Evolutionary conservation across 176 grass and related monocot species (phyloP), one percentile per base, ranked within the genome.

Genomic region (Tillandsia leiboldiana): DNA sequence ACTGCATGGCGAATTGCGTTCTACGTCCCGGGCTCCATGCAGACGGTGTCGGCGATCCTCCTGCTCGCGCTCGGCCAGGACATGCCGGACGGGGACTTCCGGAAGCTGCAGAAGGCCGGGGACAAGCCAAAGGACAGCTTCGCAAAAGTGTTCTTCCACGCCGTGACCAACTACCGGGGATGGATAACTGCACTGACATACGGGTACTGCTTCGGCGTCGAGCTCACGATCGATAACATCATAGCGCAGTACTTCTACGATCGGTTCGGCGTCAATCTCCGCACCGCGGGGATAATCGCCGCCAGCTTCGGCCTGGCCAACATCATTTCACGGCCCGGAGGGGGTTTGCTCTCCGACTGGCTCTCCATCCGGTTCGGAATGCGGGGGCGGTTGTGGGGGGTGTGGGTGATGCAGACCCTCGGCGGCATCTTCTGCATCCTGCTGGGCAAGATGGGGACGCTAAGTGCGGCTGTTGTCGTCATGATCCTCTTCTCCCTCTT

Each of bases 171-270:
- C 74, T 91, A 96, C 76, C 76, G 92, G 48, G 86, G 76, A 15
- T 96, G 92, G 92, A 85, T 91, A 62, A 73, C 89, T 49, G 86
- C 88, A 18, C 75, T 91, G 63, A 91, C 92, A 13, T 96, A 96
- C 52, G 92, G 92, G 58, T 96, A 96, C 75, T 85, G 81, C 83
- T 96, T 96, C 50, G 92, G 92, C 49, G 86, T 91, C 18, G 92
- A 96, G 78, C 81, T 96, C 22, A 81, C 92, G 65, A 75, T 96
- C 24, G 88, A 96, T 81, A 96, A 96, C 83, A 91, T 96, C 76
- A 72, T 96, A 3, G 88, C 88, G 26, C 88, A 96, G 73, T 96
- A 96, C 76, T 92, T 96, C 76, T 96, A 81, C 63, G 92, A 96
- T 81, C 86, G 83, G 20, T 96, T 96, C 70, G 26, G 66, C 22